These are phyloP conservation scores for Chalaropsis ovoidea DNA, from an alignment of 2,329 filamentous ascomycete genomes.

Conservation along the genomic window DNA sequence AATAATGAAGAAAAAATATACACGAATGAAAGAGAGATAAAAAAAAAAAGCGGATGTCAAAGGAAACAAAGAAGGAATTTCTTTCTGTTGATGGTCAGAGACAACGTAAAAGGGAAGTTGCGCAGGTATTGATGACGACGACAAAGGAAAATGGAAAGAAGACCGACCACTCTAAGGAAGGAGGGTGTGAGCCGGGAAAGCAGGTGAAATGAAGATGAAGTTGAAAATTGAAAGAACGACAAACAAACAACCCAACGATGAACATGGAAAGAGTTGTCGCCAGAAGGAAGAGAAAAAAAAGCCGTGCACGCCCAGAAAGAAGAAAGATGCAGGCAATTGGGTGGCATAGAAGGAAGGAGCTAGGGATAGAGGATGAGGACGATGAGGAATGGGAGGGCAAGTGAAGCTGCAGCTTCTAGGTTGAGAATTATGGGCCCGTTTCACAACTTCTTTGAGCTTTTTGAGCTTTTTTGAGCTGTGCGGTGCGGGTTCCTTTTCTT, in stretches of 20 bases:
- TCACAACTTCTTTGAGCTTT: conserved; percentile 6
- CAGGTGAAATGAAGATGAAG: conserved; percentile 5
- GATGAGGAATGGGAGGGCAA: conserved; percentile 11
- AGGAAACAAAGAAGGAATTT: conserved; percentile 2
- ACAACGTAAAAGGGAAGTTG: not conserved
- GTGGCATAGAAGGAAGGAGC: conserved; percentile 12
- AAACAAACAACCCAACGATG: conserved; percentile 11
- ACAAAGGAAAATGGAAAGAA: not conserved
- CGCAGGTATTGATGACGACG: not conserved
- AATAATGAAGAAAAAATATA: conserved; percentile 17
- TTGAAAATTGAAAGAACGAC: not conserved
- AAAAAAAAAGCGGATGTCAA: not conserved
- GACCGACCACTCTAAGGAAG: not conserved
- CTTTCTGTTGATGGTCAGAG: conserved; percentile 1
- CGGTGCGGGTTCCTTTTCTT: not conserved
- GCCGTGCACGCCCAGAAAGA: not conserved
- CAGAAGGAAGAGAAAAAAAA: not conserved
- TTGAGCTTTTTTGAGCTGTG: conserved; percentile 6
- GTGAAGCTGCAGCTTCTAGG: conserved; percentile 9
- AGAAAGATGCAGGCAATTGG: conserved; percentile 5
- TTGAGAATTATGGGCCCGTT: conserved; percentile 7
- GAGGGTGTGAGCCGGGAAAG: not conserved
- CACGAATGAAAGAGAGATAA: not conserved
- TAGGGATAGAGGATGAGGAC: conserved; percentile 11
- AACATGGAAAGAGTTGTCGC: not conserved